A percentile compares a stretch with the other conserved stretches of the same genome.
Conservation (phyloP, 805 yeast species). For the Candida corydali region DNA sequence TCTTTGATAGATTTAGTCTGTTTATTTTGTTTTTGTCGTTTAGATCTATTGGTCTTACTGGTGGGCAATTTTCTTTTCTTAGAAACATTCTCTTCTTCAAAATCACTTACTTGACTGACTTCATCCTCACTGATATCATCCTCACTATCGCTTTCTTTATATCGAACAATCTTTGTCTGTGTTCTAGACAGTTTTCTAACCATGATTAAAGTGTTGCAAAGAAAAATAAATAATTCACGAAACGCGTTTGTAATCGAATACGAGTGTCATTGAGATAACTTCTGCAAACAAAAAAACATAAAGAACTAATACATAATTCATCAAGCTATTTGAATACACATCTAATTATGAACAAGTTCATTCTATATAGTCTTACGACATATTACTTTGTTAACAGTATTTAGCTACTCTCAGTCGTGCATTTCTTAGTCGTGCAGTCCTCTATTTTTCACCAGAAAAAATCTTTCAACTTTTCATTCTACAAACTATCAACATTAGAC, state of each 20-base stretch:
- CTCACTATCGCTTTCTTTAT: slow-evolving; percentile 11
- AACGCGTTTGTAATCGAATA: slow-evolving; percentile 1
- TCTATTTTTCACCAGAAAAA: slow-evolving; percentile 2
- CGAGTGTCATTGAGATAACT: no score
- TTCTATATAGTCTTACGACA: no score
- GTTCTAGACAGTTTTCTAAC: slow-evolving; percentile 9
- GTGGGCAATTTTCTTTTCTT: slow-evolving; percentile 6
- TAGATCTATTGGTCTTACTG: slow-evolving; percentile 7
- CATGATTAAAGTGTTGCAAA: slow-evolving; percentile 5
- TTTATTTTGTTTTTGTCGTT: slow-evolving; percentile 7
- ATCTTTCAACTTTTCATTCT: no score
- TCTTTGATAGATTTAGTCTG: slow-evolving; percentile 3
- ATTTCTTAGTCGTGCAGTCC: neutral
- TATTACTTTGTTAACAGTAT: no score
- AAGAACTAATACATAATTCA: no score
- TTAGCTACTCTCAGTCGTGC: no score
- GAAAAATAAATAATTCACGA: slow-evolving; percentile 2
- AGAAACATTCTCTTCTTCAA: slow-evolving; percentile 11
- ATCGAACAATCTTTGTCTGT: slow-evolving; percentile 3
- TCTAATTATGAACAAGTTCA: no score
- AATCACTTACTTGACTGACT: slow-evolving; percentile 11
- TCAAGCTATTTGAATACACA: no score
- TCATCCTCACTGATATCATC: slow-evolving; percentile 8
- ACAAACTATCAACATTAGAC: no score
- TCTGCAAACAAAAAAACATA: neutral